Evolutionary conservation across 1,139 yeast species (phyloP), one percentile per base, ranked within the genome.

Genomic region (Saccharomyces hybrid): DNA sequence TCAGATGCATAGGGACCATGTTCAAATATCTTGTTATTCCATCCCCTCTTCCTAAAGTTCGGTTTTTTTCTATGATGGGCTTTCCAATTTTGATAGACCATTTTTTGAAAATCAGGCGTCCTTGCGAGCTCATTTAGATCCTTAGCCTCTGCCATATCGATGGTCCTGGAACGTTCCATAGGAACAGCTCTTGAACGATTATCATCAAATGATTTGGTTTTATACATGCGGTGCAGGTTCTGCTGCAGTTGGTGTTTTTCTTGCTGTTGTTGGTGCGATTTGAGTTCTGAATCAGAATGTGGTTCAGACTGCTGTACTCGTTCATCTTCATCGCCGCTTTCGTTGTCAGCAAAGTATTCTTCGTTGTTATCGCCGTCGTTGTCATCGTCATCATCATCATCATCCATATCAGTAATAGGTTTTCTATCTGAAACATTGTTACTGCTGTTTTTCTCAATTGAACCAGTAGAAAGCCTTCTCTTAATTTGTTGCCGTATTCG

Each of bases 21-120:
- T 14, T 50, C 28, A 11, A 32, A 42, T 16, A 42, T 51, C 28
- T 55, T 55, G 25, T 57, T 51, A 32, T 55, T 55, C 60, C 63
- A 56, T 25, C 57, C 46, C 26, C 63, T 59, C 58, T 69, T 56
- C 54, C 65, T 50, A 42, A 47, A 47, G 11, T 28, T 47, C 11
- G 38, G 9, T 16, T 55, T 58, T 26, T 56, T 58, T 62, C 53
- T 65, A 27, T 62, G 57, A 46, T 57, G 58, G 7, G 51, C 55
- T 50, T 62, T 64, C 64, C 74, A 67, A 56, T 64, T 68, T 51
- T 60, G 58, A 51, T 70, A 73, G 25, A 74, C 64, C 60, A 72
- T 60, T 53, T 67, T 74, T 52, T 77, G 81, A 58, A 79, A 75
- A 1, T 80, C 75, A 4, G 81, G 79, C 0, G 81, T 72, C 47